A percentile compares a stretch with the other conserved stretches of the same genome.
phyloP scores from a whole-genome alignment of 371 early-diverging fungal species.

The Lichtheimia hyalospora region DNA sequence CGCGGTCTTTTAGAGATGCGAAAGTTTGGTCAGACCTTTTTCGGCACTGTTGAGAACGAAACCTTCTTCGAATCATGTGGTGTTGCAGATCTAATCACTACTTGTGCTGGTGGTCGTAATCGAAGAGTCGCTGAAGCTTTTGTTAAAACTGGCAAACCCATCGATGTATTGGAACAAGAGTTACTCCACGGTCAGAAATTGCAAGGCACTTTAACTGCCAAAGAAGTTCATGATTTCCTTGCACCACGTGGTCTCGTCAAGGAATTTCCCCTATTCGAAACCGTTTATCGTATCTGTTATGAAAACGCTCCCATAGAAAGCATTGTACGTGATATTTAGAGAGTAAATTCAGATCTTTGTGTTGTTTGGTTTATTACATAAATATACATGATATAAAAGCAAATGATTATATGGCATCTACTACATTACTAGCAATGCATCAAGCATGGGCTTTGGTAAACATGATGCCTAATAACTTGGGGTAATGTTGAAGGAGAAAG shows the following conservation, averaged over 20 bases:
- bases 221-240: constrained; percentile 87
- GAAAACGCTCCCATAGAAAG: constrained; percentile 50
- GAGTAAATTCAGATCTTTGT: no score
- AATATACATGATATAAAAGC: no score
- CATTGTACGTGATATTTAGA: constrained; percentile 38
- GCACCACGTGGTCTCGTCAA: constrained; percentile 56
- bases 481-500: no score
- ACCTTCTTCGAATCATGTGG: constrained; percentile 99
- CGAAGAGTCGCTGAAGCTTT: constrained; percentile 91
- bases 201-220: constrained; percentile 94
- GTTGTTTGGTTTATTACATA: no score
- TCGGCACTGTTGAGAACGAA: constrained; percentile 72
- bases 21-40: constrained; percentile 85
- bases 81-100: constrained; percentile 92
- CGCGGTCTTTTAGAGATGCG: constrained; percentile 97
- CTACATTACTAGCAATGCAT: no score
- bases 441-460: no score
- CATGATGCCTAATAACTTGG: no score
- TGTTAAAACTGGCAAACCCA: constrained; percentile 85
- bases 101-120: constrained; percentile 97
- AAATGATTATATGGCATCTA: no score
- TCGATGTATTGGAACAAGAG: constrained; percentile 88
- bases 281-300: constrained; percentile 90
- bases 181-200: constrained; percentile 97
- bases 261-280: constrained; percentile 88